Conservation (phyloP, 2,329 filamentous ascomycete species). For the Nigrospora sphaerica region DNA sequence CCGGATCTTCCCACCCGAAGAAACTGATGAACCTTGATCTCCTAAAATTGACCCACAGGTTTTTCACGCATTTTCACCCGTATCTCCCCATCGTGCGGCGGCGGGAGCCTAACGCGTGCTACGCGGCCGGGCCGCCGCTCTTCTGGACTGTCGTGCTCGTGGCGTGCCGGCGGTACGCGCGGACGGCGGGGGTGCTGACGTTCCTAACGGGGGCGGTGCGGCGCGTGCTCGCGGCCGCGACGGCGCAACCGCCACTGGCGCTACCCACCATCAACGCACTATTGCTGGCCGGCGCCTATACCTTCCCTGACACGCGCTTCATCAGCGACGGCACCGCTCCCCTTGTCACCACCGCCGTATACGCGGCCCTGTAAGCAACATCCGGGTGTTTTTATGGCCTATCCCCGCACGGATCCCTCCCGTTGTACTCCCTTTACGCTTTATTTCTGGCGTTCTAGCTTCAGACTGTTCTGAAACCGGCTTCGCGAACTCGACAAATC, state of each 20-base stretch:
- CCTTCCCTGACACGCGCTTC: constrained; percentile 42
- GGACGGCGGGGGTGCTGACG: constrained; percentile 30
- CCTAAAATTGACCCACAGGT: constrained; percentile 26
- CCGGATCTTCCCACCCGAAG: not conserved
- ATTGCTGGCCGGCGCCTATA: constrained; percentile 44
- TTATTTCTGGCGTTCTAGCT: no score
- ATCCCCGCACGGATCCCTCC: no score
- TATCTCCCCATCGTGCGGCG: constrained; percentile 44
- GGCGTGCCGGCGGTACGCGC: constrained; percentile 40
- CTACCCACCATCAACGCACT: constrained; percentile 44
- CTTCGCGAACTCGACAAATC: no score
- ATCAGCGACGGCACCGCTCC: constrained; percentile 42
- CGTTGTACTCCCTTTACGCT: no score
- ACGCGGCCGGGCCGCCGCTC: constrained; percentile 37
- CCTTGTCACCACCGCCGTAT: constrained; percentile 38
- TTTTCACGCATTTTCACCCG: constrained; percentile 44
- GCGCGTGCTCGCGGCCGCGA: constrained; percentile 35
- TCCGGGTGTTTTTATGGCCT: no score
- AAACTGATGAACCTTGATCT: not conserved
- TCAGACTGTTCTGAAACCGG: no score
- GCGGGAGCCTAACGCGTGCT: constrained; percentile 43
- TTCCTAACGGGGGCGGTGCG: constrained; percentile 40
- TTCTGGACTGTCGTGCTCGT: constrained; percentile 50
- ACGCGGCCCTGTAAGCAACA: constrained; percentile 38
- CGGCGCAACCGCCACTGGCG: constrained; percentile 34